A percentile compares a stretch with the other conserved stretches of the same genome.
phyloP scores from a whole-genome alignment of 2,329 filamentous ascomycete genomes.

The Fusarium azukiicola region DNA sequence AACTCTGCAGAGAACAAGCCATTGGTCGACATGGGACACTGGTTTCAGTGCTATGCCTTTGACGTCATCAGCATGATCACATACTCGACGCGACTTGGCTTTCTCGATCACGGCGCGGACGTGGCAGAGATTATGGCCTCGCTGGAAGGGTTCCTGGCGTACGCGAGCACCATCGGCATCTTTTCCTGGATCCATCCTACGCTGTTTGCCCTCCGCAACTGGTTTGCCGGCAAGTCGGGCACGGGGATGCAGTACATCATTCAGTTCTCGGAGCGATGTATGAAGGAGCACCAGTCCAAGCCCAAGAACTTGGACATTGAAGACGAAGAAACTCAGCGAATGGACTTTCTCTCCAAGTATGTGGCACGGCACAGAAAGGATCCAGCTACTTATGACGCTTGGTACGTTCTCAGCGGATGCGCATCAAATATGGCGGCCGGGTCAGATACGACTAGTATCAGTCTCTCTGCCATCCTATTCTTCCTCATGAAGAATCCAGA shows the following conservation, averaged over 20 bases:
- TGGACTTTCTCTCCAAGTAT: constrained; percentile 16
- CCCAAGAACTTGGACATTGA: constrained; percentile 4
- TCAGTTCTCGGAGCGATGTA: neutral
- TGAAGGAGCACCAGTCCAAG: constrained; percentile 16
- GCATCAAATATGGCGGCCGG: constrained; percentile 37
- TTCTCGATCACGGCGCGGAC: constrained; percentile 70
- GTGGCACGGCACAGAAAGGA: neutral
- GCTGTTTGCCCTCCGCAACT: neutral
- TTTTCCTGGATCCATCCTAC: neutral
- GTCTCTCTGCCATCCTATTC: constrained; percentile 36
- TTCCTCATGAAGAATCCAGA: constrained; percentile 29
- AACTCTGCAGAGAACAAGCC: neutral
- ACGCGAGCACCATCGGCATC: neutral
- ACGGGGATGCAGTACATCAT: constrained; percentile 13
- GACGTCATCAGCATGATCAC: constrained; percentile 75
- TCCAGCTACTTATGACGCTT: neutral
- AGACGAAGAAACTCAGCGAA: neutral
- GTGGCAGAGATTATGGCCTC: constrained; percentile 64
- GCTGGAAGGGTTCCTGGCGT: neutral
- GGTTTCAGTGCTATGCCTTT: constrained; percentile 71
- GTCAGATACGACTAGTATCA: constrained; percentile 38
- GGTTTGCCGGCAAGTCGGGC: neutral
- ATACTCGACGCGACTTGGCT: constrained; percentile 62
- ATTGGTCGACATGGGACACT: constrained; percentile 39
- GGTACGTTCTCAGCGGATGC: constrained; percentile 33